Base-by-base conservation (phyloP, 495 filamentous ascomycete genomes). In the Xylaria telfairii region DNA sequence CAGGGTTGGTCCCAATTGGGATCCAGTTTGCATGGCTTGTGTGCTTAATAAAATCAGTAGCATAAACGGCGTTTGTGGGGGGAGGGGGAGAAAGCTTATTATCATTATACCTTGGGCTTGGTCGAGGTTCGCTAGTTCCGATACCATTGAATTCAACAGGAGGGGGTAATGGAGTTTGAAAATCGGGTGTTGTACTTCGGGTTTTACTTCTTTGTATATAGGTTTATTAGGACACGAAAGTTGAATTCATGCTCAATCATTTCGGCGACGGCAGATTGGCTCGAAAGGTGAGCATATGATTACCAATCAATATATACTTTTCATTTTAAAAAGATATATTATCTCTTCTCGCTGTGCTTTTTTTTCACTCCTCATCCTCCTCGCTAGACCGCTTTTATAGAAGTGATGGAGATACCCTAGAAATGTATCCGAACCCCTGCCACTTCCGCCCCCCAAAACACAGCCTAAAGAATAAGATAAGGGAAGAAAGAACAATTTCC, bases 161-260 rank as follows among this genome's bases (percentile, higher is more conserved):
- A 10, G 32, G 56, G 32, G 30, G 32, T 19, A 2, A 54, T 3
- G 47, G 64, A 42, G 64, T 32, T 41, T 47, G 21, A 51, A n/a
- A 9, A 42, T 28, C 17, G 9, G 47, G 47, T 7, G 47, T 51
- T 65, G 47, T 34, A 41, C 21, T 54, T 12, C 42, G 3, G 5
- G n/a, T 24, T 54, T 41, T 66, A 15, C 46, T 64, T 54, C 64
- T 34, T 54, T 66, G 46, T 41, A 53, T 28, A 66, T 66, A 66
- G 46, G 34, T 66, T 53, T 46, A n/a, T n/a, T n/a, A n/a, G n/a
- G 41, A 17, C n/a, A 64, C 21, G 17, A 41, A 12, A 64, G 9
- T 46, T 44, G 61, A 39, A 24, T 41, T 15, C 47, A 66, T 34
- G 28, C 39, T 51, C 32, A 66, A 41, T n/a, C n/a, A 21, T 21